Evolutionary conservation across 257 asterid genomes (phyloP), one percentile per base, ranked within the genome.

Genomic region (Jaltomata sinuosa): DNA sequence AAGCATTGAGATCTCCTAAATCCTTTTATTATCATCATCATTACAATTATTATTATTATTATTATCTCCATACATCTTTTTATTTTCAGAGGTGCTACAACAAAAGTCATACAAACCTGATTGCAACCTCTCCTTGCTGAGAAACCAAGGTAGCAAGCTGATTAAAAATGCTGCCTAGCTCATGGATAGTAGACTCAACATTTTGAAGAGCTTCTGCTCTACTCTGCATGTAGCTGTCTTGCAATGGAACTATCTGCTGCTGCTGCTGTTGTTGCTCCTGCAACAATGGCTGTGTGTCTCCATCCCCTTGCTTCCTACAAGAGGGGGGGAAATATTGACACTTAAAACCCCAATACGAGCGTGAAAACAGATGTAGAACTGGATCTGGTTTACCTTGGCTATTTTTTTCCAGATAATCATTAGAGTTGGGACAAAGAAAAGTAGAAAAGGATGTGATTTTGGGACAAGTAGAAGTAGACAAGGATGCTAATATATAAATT

Each of bases 141-240:
- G 99, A 93, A 86, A 95, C 99, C 90, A 95, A 88, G 16, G 97
- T 94, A 50, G 99, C 98, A 52, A 95, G 91, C 90, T 95, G 99
- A 85, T 94, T 94, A 88, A 94, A 95, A 88, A 95, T 94, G 87
- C 80, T 93, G 88, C 98, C 54, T 84, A 95, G 91, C 92, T 95
- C 99, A 85, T 94, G 97, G 83, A 95, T 95, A 38, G 98, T 94
- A 15, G 98, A 94, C 85, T 95, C 99, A 77, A 92, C 97, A 84
- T 93, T 94, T 85, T 94, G 98, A 88, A 95, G 96, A 87, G 98
- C 97, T 87, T 94, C 99, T 3, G 98, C 96, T 90, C 99, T 88
- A 87, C 99, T 95, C 91, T 94, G 97, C 98, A 94, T 94, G 92
- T 93, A 94, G 91, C 91, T 93, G 84, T 95, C 99, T 87, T 93